Conservation (phyloP, 2,329 filamentous ascomycete genomes). For the Huntiella omanensis region DNA sequence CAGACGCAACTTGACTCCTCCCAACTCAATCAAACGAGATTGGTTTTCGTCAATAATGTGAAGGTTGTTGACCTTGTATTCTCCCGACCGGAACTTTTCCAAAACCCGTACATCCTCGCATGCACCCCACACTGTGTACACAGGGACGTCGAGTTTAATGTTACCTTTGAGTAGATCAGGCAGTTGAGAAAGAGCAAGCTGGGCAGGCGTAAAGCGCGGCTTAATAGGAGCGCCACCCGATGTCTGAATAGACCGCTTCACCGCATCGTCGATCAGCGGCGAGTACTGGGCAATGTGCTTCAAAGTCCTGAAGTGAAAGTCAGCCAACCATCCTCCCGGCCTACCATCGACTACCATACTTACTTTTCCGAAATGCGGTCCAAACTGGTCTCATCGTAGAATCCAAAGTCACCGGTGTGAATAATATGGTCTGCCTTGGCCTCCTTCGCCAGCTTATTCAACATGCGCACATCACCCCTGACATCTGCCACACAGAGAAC, state of each 20-base stretch:
- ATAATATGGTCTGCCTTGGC: conserved; percentile 94
- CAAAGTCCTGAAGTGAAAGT: conserved; percentile 47
- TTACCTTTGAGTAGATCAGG: conserved; percentile 73
- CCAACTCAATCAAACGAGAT: conserved; percentile 84
- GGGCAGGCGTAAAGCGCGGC: conserved; percentile 59
- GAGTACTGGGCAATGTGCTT: conserved; percentile 99
- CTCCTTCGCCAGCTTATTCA: conserved; percentile 91
- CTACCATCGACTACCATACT: conserved; percentile 17
- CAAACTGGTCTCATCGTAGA: conserved; percentile 90
- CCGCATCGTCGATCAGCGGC: conserved; percentile 65
- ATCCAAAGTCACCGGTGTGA: conserved; percentile 96
- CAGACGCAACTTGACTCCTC: conserved; percentile 86
- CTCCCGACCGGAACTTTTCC: conserved; percentile 90
- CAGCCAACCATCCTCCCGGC: neutral
- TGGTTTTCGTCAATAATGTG: conserved; percentile 98
- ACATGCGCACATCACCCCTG: conserved; percentile 73
- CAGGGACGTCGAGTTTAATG: conserved; percentile 81
- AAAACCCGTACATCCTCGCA: conserved; percentile 95
- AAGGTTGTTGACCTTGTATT: conserved; percentile 94
- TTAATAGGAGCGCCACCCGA: conserved; percentile 64
- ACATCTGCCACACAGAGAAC: conserved; percentile 56
- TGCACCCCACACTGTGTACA: conserved; percentile 97
- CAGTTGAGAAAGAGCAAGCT: conserved; percentile 83
- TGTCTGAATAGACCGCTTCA: conserved; percentile 48
- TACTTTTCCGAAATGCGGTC: conserved; percentile 97